phyloP scores from a whole-genome alignment of 2,329 filamentous ascomycete genomes.

The Fusarium sp. region DNA sequence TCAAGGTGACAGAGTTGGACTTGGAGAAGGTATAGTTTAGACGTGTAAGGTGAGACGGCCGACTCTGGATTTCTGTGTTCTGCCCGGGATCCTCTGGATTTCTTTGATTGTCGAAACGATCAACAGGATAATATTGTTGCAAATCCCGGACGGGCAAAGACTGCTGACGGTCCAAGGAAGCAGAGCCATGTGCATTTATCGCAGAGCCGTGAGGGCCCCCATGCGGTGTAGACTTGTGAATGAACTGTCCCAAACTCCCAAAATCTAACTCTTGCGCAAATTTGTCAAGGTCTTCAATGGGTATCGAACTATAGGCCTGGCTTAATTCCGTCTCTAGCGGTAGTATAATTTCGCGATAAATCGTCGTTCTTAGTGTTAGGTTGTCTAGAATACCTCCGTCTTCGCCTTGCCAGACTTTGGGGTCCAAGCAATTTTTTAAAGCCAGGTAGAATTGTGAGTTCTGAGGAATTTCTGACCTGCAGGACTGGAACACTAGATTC shows the following conservation, averaged over 20 bases:
- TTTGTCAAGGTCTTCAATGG: accelerated
- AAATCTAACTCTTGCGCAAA: not conserved
- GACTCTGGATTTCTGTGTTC: too few species aligned
- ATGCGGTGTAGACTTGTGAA: too few species aligned
- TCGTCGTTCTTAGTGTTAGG: accelerated
- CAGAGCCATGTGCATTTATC: too few species aligned
- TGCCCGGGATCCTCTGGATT: too few species aligned
- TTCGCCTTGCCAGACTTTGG: not conserved
- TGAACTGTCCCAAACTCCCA: not conserved
- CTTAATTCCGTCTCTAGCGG: not conserved
- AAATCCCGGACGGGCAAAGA: too few species aligned
- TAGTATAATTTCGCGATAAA: accelerated
- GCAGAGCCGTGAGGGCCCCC: too few species aligned
- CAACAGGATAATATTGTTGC: too few species aligned
- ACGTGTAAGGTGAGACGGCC: too few species aligned
- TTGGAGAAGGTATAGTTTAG: too few species aligned
- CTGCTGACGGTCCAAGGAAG: too few species aligned
- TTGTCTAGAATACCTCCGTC: accelerated
- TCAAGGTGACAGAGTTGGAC: too few species aligned
- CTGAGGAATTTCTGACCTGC: accelerated
- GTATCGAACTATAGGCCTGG: not conserved
- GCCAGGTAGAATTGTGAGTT: not conserved
- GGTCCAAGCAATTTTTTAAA: not conserved
- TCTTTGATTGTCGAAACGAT: too few species aligned
- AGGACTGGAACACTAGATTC: not conserved